Conservation (phyloP, 106 monocot genomes). For the Chionographis japonica region DNA sequence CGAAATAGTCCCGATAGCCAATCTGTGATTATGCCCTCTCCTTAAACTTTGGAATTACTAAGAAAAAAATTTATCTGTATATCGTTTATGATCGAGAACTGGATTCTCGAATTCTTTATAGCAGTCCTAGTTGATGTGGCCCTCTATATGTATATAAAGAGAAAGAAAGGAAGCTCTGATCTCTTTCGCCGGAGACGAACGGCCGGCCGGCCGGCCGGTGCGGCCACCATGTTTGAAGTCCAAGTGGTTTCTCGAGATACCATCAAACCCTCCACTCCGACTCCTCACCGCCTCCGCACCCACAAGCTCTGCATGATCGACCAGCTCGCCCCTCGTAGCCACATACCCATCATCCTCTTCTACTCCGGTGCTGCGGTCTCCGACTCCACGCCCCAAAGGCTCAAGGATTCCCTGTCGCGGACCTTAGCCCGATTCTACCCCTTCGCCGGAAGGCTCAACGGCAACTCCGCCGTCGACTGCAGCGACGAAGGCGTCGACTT, state of each 20-base stretch:
- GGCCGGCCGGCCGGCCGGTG: too few relatives aligned
- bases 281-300: conserved; percentile 1
- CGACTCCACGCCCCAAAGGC: background rate
- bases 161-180: too few relatives aligned
- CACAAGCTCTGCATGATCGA: conserved; percentile 10
- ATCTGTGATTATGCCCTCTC: too few relatives aligned
- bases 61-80: too few relatives aligned
- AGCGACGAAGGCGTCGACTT: conserved; percentile 6
- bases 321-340: background rate
- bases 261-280: conserved; percentile 21
- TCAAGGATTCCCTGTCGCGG: background rate
- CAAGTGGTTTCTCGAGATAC: conserved; percentile 4
- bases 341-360: conserved; percentile 12
- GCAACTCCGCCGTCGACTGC: background rate
- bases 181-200: too few relatives aligned
- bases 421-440: background rate
- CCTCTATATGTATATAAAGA: too few relatives aligned
- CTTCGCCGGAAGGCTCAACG: background rate
- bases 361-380: background rate
- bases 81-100: too few relatives aligned
- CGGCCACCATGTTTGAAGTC: background rate
- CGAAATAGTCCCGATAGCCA: too few relatives aligned
- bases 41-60: too few relatives aligned
- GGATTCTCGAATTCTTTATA: too few relatives aligned
- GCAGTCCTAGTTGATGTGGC: too few relatives aligned